Base-by-base conservation (phyloP, 495 filamentous ascomycete species). In the Aspergillus panamensis region DNA sequence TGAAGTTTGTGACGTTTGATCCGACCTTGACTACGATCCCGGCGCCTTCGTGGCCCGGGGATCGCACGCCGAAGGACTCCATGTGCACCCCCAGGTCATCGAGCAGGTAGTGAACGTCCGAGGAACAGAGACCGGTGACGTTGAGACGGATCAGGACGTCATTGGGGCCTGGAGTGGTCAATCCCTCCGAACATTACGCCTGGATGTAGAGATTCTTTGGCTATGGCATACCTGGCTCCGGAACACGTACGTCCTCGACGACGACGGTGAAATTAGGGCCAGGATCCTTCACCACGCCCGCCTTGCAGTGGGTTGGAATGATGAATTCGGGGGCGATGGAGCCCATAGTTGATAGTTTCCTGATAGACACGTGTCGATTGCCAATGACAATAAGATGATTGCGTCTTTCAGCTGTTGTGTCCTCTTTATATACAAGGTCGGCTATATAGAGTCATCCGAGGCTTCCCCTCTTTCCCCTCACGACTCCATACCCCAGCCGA, bases 21-120 rank as follows among this genome's bases (percentile, higher is more conserved):
- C 82, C 82, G 3, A 82, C 57, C 33, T 82, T 75, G 6, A 82
- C 81, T 4, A 84, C 77, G 0, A 83, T 71, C 6, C 82, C 82
- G 7, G 80, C 80, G 21, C 82, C 81, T 66, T 84, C 81, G 60
- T 84, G 82, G 12, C 82, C 82, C 0, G 82, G 72, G 19, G 75
- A 83, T 13, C 72, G 71, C 1, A 72, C 71, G 3, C 74, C 74
- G 43, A 80, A 81, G 0, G 51, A 25, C 2, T 70, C 74, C 80
- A 84, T 83, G 14, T 69, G 77, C 1, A 74, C 29, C 2, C 71
- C 75, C 57, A 76, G 66, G 63, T 80, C 77, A 16, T 66, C 68
- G 40, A 73, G 57, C 76, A 79, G 79, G 53, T 71, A 69, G 57
- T 80, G 76, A n/a, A 80, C 67, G 45, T 82, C 79, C 8, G 73